Evolutionary conservation across 192 early-diverging fungal genomes (phyloP), one percentile per base, ranked within the genome.

Genomic region (Linderina pennispora): DNA sequence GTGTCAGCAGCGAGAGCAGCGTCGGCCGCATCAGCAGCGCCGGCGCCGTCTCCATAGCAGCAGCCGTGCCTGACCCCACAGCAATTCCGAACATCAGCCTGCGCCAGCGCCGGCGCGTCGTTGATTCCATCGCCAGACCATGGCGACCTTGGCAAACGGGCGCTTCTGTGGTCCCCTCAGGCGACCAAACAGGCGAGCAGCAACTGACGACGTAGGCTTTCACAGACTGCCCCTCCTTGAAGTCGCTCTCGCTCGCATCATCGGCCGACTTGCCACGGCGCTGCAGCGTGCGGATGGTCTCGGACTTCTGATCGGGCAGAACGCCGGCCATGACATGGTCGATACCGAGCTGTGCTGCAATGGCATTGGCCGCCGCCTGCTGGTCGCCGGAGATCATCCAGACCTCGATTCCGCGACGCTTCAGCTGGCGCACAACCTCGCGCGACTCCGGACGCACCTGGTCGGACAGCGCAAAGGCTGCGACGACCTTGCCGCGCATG

Each of bases 81-180:
- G 94, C 89, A 44, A 97, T 87, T 4, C 91, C 91, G 21, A n/a
- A 97, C 76, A 67, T 95, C 88, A 1, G 94, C 83, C 48, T 90
- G 86, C 4, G 91, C 88, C 1, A 97, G 65, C 1, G 94, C 94
- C 32, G 89, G 83, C 4, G 91, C 84, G 69, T 97, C 94, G 45
- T 97, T 97, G 58, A 97, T 92, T 13, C 94, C 94, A 58, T 97
- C 94, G 18, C 94, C 94, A n/a, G 5, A 91, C 80, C 88, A 97
- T 91, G 0, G 86, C 91, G 2, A 97, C 91, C 17, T 75, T 38
- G 26, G 64, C 68, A 26, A 33, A 54, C 57, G 22, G 79, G 55
- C 37, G 55, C 40, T n/a, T n/a, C n/a, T n/a, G n/a, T n/a, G n/a
- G n/a, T n/a, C n/a, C n/a, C n/a, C n/a, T n/a, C n/a, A n/a, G n/a